Evolutionary conservation across 2,329 filamentous ascomycete genomes (phyloP), one percentile per base, ranked within the genome.

Genomic region (Verticillium klebahnii): DNA sequence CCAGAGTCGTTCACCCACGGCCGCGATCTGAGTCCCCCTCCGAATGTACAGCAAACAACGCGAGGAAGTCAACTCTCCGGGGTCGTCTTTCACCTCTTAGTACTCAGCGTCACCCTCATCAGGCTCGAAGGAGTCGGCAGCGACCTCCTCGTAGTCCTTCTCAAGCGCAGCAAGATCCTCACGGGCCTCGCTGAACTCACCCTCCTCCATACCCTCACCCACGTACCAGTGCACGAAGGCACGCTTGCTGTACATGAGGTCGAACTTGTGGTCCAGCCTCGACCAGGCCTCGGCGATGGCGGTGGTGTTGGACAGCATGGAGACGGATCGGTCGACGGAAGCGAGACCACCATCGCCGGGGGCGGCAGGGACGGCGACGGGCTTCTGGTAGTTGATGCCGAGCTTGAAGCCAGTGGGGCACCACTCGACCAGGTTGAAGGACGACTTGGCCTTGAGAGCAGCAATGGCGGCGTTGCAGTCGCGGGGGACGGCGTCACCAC

Each of bases 141-240:
- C 90, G 69, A 93, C 90, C 82, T 93, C 91, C 77, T 93, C 90
- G 74, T 94, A 94, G 71, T 94, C 91, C 81, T 89, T 91, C 83
- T 94, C 91, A 37, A 95, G 82, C 57, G 91, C 91, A 65, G 91
- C 91, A 64, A 95, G 82, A 75, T 95, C 91, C 80, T 95, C 91
- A 69, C 91, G 89, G 65, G 91, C 91, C 78, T 95, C 91, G 66
- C 88, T 90, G 81, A 95, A 95, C 77, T 95, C 91, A 70, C 91
- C 91, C 76, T 95, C 91, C 81, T 95, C 91, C 91, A 95, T 95
- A 79, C 91, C 91, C 80, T 95, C 91, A 67, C 91, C 91, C 60
- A 95, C 91, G 68, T 91, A 91, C 88, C 88, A 90, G 79, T 91
- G 88, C 56, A 90, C 88, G 70, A 91, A 90, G 63, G 88, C 88